These are phyloP conservation scores for Diutina ranongensis DNA, from an alignment of 1,139 yeast species.

Conservation along the genomic window DNA sequence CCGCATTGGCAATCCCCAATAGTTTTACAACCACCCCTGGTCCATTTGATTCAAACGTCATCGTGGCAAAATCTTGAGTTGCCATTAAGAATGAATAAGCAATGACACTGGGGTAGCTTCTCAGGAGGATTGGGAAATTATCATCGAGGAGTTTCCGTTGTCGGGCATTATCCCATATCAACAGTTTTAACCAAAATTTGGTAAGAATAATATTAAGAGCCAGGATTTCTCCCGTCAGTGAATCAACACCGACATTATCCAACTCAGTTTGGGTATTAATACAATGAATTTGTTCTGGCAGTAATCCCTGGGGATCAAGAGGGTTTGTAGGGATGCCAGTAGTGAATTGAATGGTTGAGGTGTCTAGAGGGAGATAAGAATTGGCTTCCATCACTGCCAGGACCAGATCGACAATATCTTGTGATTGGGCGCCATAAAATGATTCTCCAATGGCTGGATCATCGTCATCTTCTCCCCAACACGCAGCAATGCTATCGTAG, in stretches of 20 bases:
- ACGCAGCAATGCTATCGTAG: not conserved
- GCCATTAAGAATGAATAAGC: not conserved
- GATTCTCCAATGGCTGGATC: not conserved
- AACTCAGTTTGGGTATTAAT: not conserved
- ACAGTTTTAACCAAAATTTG: conserved; percentile 3
- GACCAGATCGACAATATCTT: conserved; percentile 10
- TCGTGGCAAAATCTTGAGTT: not conserved
- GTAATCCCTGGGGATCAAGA: conserved; percentile 9
- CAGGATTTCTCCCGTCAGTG: not conserved
- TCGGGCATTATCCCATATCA: conserved; percentile 1
- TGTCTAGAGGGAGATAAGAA: not conserved
- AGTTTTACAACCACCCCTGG: conserved; percentile 5
- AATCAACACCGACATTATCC: not conserved
- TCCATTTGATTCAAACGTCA: not conserved
- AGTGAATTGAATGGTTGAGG: not conserved
- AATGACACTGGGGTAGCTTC: not conserved
- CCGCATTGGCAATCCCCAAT: not conserved
- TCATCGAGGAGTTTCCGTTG: not conserved
- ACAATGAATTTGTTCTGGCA: conserved; percentile 13
- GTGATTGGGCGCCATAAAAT: conserved; percentile 1
- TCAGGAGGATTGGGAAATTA: not conserved
- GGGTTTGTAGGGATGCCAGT: conserved; percentile 6
- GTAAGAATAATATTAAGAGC: not conserved
- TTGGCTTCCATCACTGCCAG: conserved; percentile 11
- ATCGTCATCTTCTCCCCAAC: not conserved